Evolutionary conservation across 2,329 filamentous ascomycete genomes (phyloP), one percentile per base, ranked within the genome.

Genomic region (Verticillium albo-atrum): DNA sequence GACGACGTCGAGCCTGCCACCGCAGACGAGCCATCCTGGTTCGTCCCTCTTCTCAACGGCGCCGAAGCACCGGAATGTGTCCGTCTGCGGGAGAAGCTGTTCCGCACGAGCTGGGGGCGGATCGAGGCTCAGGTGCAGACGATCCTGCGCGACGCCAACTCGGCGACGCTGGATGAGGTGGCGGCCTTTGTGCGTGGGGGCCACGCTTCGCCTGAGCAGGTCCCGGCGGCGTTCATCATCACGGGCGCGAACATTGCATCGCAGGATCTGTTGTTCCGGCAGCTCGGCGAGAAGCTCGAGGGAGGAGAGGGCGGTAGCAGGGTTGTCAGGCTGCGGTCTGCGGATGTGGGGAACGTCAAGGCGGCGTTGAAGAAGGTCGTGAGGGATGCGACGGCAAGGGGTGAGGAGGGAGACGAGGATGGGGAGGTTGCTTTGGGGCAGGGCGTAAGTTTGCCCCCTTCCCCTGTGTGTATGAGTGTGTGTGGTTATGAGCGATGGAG

Each of bases 181-280:
- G 77, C 80, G 7, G 71, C 71, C 1, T 89, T 89, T 71, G 74
- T 88, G 10, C 71, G 75, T 25, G 71, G 4, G 63, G 64, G 28
- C 60, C 52, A 56, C 64, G 67, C 57, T 70, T 67, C 69, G n/a
- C n/a, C n/a, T 65, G 60, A 59, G 63, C 23, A 14, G 14, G 9
- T 10, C 37, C 15, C 89, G 0, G 83, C 88, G 7, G 89, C 84
- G 2, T 88, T 94, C 65, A 86, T 94, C 65, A 83, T 91, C 60
- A 90, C 89, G 9, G 91, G 91, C 0, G 89, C 91, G 7, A 92
- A 91, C 64, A 89, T 92, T 65, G 87, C 89, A 35, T 89, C 89
- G 2, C 89, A 92, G 70, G 84, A 86, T 50, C 78, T 89, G 14
- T 79, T 93, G n/a, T 92, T 92, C 65, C 79, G 85, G 60, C 89